Evolutionary conservation across 75 land plant species (phyloP).

Genomic region (Sequoia sempervirens): DNA sequence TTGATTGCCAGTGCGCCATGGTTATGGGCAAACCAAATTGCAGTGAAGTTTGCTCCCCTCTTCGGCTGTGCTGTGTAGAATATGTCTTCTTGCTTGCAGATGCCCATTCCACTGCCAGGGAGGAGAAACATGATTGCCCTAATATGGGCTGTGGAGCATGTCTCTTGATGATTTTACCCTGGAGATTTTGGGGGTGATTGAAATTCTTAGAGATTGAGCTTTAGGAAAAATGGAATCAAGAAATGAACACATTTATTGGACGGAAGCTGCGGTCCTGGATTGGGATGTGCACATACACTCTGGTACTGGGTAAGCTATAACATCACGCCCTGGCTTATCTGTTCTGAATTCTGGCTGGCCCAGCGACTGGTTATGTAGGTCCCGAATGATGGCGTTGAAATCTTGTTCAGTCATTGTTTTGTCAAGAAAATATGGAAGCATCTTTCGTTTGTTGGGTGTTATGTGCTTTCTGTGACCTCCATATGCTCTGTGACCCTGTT

Average conservation of each 20-base stretch:
- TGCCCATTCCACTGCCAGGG: not conserved
- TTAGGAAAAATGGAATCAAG: not conserved
- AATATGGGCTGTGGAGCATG: no score
- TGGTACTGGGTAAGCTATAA: constrained; percentile 52
- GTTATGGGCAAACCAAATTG: not conserved
- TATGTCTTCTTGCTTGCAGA: not conserved
- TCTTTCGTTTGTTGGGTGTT: constrained; percentile 70
- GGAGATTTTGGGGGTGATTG: not conserved
- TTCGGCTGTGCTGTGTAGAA: not conserved
- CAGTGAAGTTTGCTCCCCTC: not conserved
- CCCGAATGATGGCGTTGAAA: constrained; percentile 40
- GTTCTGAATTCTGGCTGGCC: constrained; percentile 61
- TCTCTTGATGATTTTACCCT: not conserved
- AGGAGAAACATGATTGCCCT: not conserved
- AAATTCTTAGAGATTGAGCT: not conserved
- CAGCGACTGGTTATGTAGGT: constrained; percentile 39
- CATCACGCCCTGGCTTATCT: constrained; percentile 41
- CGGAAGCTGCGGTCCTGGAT: not conserved
- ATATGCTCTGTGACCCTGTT: constrained; percentile 74
- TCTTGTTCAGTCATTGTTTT: constrained; percentile 37
- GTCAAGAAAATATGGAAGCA: constrained; percentile 56
- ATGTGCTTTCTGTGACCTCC: constrained; percentile 71
- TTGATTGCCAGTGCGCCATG: not conserved
- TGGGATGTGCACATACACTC: constrained; percentile 64
- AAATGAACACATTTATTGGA: not conserved